phyloP scores from a whole-genome alignment of 768 basidiomycete species.

The Collybia sordida region DNA sequence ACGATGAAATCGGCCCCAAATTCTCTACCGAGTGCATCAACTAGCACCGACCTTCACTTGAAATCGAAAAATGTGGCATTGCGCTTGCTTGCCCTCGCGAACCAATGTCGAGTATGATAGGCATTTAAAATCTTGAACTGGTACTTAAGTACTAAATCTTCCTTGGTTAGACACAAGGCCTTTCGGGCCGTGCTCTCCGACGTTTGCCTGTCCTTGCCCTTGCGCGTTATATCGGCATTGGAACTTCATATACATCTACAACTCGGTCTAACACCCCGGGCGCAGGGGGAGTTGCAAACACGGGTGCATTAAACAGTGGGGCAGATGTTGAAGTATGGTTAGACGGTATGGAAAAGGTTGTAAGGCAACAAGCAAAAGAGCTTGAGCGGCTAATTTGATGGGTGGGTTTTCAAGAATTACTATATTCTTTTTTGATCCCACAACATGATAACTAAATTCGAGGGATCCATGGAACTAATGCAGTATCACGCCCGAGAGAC shows the following conservation, averaged over 20 bases:
- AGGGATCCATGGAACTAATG: too few species aligned
- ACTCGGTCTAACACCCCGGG: conserved; percentile 2
- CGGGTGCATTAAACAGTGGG: conserved; percentile 14
- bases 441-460: too few species aligned
- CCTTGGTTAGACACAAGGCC: conserved; percentile 59
- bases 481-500: too few species aligned
- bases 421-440: too few species aligned
- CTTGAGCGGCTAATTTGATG: conserved; percentile 39
- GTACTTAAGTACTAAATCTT: conserved; percentile 2
- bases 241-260: conserved; percentile 24
- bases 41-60: conserved; percentile 36
- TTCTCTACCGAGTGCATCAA: background rate
- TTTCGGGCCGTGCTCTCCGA: conserved; percentile 91
- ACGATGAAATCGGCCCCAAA: conserved; percentile 28
- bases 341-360: conserved; percentile 78
- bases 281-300: background rate
- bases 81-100: conserved; percentile 66
- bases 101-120: conserved; percentile 61
- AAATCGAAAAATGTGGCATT: conserved; percentile 54
- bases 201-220: conserved; percentile 94
- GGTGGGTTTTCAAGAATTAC: too few species aligned
- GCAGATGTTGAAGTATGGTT: conserved; percentile 73
- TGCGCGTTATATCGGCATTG: conserved; percentile 73
- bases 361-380: conserved; percentile 56
- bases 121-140: background rate